Percentiles rank a stretch among this genome's conserved stretches.
These are phyloP conservation scores for Aspergillus neoniger DNA, from an alignment of 2,329 filamentous ascomycete species.

Conservation along the genomic window DNA sequence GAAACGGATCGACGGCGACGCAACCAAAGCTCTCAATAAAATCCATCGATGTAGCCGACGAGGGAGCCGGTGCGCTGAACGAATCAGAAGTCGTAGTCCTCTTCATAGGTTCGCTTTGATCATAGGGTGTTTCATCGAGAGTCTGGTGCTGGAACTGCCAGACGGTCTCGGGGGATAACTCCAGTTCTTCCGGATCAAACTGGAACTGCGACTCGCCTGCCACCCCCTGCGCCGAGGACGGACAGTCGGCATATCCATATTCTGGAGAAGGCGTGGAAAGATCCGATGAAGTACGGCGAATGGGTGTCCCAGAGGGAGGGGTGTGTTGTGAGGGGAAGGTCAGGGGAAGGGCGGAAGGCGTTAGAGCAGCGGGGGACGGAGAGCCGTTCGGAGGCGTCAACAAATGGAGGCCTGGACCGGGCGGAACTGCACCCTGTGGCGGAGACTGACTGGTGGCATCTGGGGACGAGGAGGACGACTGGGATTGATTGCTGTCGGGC, in stretches of 20 bases:
- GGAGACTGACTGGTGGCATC: background rate
- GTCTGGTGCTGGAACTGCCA: background rate
- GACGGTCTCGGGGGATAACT: background rate
- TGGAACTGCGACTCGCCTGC: background rate
- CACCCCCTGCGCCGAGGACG: background rate
- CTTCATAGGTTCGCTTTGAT: background rate
- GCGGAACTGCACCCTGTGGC: background rate
- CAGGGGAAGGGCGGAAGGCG: background rate
- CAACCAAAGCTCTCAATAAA: conserved; percentile 22
- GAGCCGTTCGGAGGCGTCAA: background rate
- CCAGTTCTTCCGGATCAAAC: background rate
- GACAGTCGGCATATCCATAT: no score
- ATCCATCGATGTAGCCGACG: background rate
- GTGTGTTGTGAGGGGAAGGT: background rate
- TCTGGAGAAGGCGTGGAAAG: background rate
- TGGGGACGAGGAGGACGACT: background rate
- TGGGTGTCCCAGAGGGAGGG: background rate
- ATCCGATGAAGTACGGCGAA: background rate
- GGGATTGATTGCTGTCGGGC: conserved; percentile 7
- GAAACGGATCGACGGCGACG: conserved; percentile 32
- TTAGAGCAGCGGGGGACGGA: background rate
- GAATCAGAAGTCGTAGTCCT: background rate
- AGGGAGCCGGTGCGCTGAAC: background rate
- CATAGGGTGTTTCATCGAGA: background rate
- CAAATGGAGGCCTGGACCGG: background rate